Evolutionary conservation across 1,284 basidiomycete genomes (phyloP).

Genomic region (Cryptococcus sp.): DNA sequence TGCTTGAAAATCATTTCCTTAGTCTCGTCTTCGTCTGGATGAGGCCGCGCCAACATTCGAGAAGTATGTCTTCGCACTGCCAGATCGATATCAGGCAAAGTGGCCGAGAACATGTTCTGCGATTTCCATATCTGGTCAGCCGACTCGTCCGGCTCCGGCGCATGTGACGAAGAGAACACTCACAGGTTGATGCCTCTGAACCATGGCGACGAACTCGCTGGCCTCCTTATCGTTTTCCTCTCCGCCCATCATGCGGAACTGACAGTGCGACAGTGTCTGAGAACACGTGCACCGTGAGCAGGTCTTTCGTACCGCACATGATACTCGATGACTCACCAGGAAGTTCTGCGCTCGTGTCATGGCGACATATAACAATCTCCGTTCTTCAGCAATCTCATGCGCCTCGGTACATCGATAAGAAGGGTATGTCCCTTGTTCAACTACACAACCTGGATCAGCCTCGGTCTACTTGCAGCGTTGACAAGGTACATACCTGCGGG

Average conservation of each 20-base stretch:
- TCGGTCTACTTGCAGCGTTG: not conserved
- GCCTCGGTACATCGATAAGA: constrained; percentile 64
- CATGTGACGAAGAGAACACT: constrained; percentile 10
- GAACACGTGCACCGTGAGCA: not conserved
- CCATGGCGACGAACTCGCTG: constrained; percentile 43
- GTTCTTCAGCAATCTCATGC: constrained; percentile 78
- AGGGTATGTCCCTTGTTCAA: constrained; percentile 76
- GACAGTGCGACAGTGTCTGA: constrained; percentile 45
- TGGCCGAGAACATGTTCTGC: constrained; percentile 32
- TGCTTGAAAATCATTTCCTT: constrained; percentile 46
- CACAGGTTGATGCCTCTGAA: constrained; percentile 17
- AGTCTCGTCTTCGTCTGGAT: constrained; percentile 34
- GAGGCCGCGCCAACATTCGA: constrained; percentile 35
- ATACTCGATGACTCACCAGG: constrained; percentile 51
- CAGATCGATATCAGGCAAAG: constrained; percentile 37
- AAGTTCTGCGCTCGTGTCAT: constrained; percentile 83
- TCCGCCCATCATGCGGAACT: constrained; percentile 48
- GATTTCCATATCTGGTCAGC: not conserved
- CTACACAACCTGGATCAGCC: constrained; percentile 48
- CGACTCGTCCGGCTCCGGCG: not conserved
- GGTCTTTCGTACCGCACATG: too few species aligned
- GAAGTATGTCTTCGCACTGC: constrained; percentile 34
- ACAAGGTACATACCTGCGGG: constrained; percentile 40
- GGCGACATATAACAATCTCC: constrained; percentile 83
- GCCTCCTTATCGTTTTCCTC: constrained; percentile 45